A percentile compares a stretch with the other conserved stretches of the same genome.
Conservation (phyloP, 306 rosid genomes). For the Glycine soja region DNA sequence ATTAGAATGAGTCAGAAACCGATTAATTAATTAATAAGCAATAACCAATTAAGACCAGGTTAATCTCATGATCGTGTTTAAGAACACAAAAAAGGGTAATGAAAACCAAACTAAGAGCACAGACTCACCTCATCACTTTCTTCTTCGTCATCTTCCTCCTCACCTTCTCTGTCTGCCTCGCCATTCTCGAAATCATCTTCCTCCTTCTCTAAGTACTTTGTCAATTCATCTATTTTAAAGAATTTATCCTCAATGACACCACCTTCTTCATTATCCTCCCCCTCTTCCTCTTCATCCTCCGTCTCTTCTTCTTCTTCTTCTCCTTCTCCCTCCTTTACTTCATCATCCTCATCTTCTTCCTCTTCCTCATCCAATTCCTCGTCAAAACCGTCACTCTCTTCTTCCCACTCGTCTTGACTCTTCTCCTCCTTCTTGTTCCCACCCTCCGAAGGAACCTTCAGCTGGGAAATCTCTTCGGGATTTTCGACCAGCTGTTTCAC, state of each 20-base stretch:
- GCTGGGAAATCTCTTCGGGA: slow-evolving; percentile 60
- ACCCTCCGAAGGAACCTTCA: slow-evolving; percentile 46
- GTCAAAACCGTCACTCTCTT: slow-evolving; percentile 56
- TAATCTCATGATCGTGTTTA: not conserved
- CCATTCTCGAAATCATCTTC: slow-evolving; percentile 71
- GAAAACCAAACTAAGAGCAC: slow-evolving; percentile 19
- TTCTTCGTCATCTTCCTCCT: slow-evolving; percentile 55
- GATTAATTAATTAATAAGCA: not conserved
- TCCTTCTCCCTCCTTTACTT: slow-evolving; percentile 23
- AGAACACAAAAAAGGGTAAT: not conserved
- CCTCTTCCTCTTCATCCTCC: not conserved
- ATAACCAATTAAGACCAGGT: not conserved
- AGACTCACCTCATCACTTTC: slow-evolving; percentile 64
- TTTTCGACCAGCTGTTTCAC: slow-evolving; percentile 64
- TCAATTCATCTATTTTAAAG: slow-evolving; percentile 74
- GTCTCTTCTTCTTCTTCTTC: slow-evolving; percentile 28
- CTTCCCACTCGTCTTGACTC: not conserved
- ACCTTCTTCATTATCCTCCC: slow-evolving; percentile 35
- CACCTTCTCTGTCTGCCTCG: slow-evolving; percentile 45
- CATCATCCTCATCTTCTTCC: slow-evolving; percentile 45
- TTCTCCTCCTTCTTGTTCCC: slow-evolving; percentile 41
- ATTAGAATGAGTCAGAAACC: slow-evolving; percentile 36
- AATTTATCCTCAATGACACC: slow-evolving; percentile 78
- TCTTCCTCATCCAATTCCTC: slow-evolving; percentile 61
- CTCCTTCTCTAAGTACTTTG: slow-evolving; percentile 67